These are phyloP conservation scores for Clavispora asparagi DNA, from an alignment of 805 yeast species.

Conservation along the genomic window DNA sequence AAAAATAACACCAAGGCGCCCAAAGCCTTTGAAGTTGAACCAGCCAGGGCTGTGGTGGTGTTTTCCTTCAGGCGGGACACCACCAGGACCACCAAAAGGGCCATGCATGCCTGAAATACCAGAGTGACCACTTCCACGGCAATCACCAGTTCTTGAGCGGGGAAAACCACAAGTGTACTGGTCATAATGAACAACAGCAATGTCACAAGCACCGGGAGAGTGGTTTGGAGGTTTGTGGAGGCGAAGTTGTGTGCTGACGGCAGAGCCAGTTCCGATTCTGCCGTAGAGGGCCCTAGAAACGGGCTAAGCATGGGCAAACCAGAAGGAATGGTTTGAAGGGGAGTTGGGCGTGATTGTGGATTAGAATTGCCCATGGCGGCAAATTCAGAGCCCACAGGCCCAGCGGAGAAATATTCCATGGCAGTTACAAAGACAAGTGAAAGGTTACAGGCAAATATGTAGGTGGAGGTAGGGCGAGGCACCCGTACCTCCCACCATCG, in stretches of 20 bases:
- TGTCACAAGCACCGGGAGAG: slow-evolving; percentile 30
- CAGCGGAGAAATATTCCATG: neutral
- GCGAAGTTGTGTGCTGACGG: neutral
- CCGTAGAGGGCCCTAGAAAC: neutral
- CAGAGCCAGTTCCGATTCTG: neutral
- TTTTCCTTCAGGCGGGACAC: slow-evolving; percentile 1
- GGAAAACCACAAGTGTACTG: slow-evolving; percentile 14
- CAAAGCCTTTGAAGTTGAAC: slow-evolving; percentile 6
- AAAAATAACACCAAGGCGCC: slow-evolving; percentile 18
- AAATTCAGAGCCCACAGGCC: neutral
- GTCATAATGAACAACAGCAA: slow-evolving; percentile 27
- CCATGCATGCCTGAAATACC: slow-evolving; percentile 18
- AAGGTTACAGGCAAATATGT: neutral
- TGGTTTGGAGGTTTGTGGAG: slow-evolving; percentile 12
- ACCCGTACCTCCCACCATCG: neutral
- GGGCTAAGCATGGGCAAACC: slow-evolving; percentile 4
- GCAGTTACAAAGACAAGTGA: neutral
- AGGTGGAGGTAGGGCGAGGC: neutral
- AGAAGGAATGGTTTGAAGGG: slow-evolving; percentile 10
- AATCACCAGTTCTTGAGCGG: slow-evolving; percentile 1
- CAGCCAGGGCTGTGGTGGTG: slow-evolving; percentile 1
- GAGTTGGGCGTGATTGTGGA: neutral
- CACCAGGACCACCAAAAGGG: slow-evolving; percentile 15
- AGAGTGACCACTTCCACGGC: slow-evolving; percentile 9
- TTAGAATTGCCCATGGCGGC: neutral